Evolutionary conservation across 2,329 filamentous ascomycete genomes (phyloP).

Genomic region (Geosmithia flava): DNA sequence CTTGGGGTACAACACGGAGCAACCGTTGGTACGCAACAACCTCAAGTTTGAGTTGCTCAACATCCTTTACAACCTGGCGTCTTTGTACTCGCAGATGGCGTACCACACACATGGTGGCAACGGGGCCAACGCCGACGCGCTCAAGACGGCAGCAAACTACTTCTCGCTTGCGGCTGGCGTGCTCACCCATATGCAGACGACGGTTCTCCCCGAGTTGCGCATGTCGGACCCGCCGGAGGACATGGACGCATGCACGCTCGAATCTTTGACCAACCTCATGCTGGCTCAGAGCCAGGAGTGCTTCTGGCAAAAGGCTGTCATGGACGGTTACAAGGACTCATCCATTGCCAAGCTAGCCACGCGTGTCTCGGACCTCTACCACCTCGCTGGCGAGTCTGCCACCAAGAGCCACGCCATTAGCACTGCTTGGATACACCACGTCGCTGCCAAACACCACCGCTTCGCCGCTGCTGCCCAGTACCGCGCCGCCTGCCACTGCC

Average conservation of each 20-base stretch:
- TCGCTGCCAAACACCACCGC: slow-evolving; percentile 93
- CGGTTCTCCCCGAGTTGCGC: slow-evolving; percentile 71
- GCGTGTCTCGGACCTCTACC: slow-evolving; percentile 82
- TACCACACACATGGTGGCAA: slow-evolving; percentile 65
- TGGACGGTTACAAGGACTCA: slow-evolving; percentile 84
- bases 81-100: slow-evolving; percentile 87
- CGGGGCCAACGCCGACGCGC: slow-evolving; percentile 47
- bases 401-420: slow-evolving; percentile 83
- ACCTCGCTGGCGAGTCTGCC: slow-evolving; percentile 69
- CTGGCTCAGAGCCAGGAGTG: slow-evolving; percentile 93
- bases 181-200: slow-evolving; percentile 62
- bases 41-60: slow-evolving; percentile 81
- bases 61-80: slow-evolving; percentile 82
- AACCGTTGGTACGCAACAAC: slow-evolving; percentile 55
- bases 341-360: slow-evolving; percentile 86
- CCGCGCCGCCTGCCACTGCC: slow-evolving; percentile 74
- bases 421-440: slow-evolving; percentile 95
- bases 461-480: slow-evolving; percentile 95
- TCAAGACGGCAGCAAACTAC: slow-evolving; percentile 82
- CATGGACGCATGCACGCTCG: slow-evolving; percentile 82
- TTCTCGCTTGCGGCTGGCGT: slow-evolving; percentile 83
- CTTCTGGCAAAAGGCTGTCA: slow-evolving; percentile 95
- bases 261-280: slow-evolving; percentile 71
- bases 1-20: slow-evolving; percentile 75
- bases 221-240: slow-evolving; percentile 78